phyloP scores from a whole-genome alignment of 768 basidiomycete genomes.

The Boletus sp. region DNA sequence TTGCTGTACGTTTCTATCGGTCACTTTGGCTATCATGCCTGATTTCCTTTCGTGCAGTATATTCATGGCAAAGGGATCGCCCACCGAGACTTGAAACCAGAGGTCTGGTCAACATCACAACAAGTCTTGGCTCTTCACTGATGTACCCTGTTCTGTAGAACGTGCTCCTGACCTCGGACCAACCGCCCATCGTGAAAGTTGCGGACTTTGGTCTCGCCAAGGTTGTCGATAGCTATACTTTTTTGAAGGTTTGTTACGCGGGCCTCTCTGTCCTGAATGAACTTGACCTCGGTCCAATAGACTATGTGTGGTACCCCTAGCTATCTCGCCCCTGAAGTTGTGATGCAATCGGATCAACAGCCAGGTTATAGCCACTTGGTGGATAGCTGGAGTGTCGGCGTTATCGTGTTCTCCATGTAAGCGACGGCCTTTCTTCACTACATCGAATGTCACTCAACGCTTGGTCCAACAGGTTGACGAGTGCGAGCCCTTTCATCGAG shows the following conservation, averaged over 20 bases:
- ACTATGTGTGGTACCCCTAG: constrained; percentile 97
- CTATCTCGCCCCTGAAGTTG: constrained; percentile 92
- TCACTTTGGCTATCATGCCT: neutral
- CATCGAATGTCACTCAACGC: neutral
- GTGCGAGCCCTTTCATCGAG: constrained; percentile 77
- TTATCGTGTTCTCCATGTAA: constrained; percentile 90
- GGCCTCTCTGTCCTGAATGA: neutral
- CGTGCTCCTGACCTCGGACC: constrained; percentile 70
- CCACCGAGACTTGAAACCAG: constrained; percentile 93
- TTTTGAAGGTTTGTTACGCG: constrained; percentile 57
- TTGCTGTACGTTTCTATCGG: constrained; percentile 48
- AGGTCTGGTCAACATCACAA: constrained; percentile 38
- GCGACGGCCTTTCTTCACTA: constrained; percentile 19
- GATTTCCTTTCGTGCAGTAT: constrained; percentile 38
- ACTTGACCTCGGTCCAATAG: constrained; percentile 31
- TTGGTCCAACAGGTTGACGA: constrained; percentile 59
- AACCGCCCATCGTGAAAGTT: constrained; percentile 76
- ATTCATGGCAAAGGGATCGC: constrained; percentile 75
- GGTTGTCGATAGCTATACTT: constrained; percentile 74
- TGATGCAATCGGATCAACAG: constrained; percentile 50
- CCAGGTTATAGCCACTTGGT: constrained; percentile 84
- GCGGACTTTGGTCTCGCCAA: constrained; percentile 98
- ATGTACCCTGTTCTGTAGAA: constrained; percentile 45
- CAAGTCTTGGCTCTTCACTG: constrained; percentile 2
- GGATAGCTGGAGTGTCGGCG: constrained; percentile 95